Conservation (phyloP, 2,329 filamentous ascomycete genomes). For the Xylariaceae sp. region DNA sequence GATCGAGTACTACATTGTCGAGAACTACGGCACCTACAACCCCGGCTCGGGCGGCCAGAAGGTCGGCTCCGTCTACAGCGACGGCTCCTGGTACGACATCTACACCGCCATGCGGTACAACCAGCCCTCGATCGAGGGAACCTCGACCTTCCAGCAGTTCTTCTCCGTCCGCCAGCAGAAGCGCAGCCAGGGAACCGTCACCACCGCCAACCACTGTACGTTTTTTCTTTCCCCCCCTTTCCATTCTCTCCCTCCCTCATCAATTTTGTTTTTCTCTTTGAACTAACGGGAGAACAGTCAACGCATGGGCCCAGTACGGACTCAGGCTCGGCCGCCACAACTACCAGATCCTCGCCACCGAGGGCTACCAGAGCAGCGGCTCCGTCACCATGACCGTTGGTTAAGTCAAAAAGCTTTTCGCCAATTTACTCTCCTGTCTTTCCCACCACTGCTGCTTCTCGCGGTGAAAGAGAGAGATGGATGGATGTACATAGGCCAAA, state of each 20-base stretch:
- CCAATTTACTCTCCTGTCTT: too few species aligned
- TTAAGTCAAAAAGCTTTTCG: not conserved
- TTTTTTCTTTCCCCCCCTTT: not conserved
- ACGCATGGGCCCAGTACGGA: conserved; percentile 23
- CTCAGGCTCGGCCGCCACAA: conserved; percentile 25
- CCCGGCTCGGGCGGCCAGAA: conserved; percentile 32
- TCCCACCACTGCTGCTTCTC: too few species aligned
- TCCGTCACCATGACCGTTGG: conserved; percentile 32
- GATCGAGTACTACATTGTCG: conserved; percentile 37
- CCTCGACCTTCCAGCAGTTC: conserved; percentile 43
- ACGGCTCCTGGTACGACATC: conserved; percentile 32
- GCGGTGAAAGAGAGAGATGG: too few species aligned
- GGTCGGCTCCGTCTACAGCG: conserved; percentile 28
- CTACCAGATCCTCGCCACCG: conserved; percentile 28
- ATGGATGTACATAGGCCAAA: too few species aligned
- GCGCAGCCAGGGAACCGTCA: conserved; percentile 32
- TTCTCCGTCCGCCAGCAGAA: conserved; percentile 43
- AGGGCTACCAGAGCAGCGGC: conserved; percentile 36
- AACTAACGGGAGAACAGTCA: conserved; percentile 10
- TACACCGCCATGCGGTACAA: conserved; percentile 31
- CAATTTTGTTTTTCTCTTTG: not conserved
- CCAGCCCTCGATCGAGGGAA: conserved; percentile 40
- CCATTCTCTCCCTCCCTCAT: not conserved
- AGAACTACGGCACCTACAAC: conserved; percentile 39
- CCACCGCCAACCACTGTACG: conserved; percentile 23